Conservation (phyloP, 164 flowering plant species). For the Vitis cinerea region DNA sequence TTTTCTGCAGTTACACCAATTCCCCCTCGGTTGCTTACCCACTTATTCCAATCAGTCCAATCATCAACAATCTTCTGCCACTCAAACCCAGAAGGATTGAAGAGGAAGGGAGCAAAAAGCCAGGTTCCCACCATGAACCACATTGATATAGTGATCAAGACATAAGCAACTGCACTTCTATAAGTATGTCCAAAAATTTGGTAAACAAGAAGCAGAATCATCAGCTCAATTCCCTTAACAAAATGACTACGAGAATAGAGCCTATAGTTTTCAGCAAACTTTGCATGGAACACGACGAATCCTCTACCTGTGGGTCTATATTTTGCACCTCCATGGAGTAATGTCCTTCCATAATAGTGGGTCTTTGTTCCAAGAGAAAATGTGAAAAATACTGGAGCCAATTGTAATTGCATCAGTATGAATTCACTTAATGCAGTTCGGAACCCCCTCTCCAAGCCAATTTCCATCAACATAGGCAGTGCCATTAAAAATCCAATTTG, state of each 20-base stretch:
- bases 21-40: slow-evolving; percentile 91
- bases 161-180: slow-evolving; percentile 66
- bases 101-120: slow-evolving; percentile 98
- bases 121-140: slow-evolving; percentile 99
- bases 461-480: slow-evolving; percentile 97
- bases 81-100: slow-evolving; percentile 98
- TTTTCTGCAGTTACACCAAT: slow-evolving; percentile 88
- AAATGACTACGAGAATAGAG: slow-evolving; percentile 96
- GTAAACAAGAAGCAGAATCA: slow-evolving; percentile 85
- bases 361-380: slow-evolving; percentile 97
- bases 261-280: slow-evolving; percentile 93
- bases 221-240: slow-evolving; percentile 89
- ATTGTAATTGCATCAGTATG: slow-evolving; percentile 85
- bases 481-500: slow-evolving; percentile 93
- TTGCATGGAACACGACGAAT: slow-evolving; percentile 95
- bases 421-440: slow-evolving; percentile 90
- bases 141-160: slow-evolving; percentile 81
- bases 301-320: slow-evolving; percentile 95
- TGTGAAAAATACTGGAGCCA: slow-evolving; percentile 96
- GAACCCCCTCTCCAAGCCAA: slow-evolving; percentile 89
- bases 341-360: slow-evolving; percentile 92
- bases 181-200: slow-evolving; percentile 73
- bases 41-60: slow-evolving; percentile 96
- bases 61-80: slow-evolving; percentile 99
- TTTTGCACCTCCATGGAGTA: slow-evolving; percentile 97